Percentiles rank a stretch among this genome's conserved stretches.
phyloP scores from a whole-genome alignment of 257 asterid species.

The Rehmannia glutinosa region DNA sequence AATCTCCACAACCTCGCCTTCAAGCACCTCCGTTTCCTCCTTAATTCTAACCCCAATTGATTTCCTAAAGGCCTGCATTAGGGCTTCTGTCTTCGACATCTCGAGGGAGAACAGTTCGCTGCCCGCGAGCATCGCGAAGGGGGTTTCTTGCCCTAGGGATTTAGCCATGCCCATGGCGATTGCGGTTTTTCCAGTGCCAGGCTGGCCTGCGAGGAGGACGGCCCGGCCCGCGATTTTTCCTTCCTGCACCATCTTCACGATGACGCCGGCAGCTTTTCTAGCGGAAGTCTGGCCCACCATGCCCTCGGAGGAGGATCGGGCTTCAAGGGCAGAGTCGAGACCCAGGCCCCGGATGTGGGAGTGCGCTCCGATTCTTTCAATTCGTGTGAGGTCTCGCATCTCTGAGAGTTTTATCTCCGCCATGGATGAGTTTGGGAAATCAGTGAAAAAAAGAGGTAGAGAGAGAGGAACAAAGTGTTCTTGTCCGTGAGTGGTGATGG shows the following conservation, averaged over 20 bases:
- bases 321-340: conserved; percentile 35
- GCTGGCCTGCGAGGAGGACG: conserved; percentile 86
- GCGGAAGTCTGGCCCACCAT: conserved; percentile 92
- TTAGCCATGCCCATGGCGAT: conserved; percentile 91
- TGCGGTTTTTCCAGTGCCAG: conserved; percentile 97
- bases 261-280: conserved; percentile 88
- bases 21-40: conserved; percentile 87
- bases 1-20: conserved; percentile 88
- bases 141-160: conserved; percentile 86
- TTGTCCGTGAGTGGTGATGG: neutral
- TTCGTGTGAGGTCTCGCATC: conserved; percentile 76
- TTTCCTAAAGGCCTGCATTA: conserved; percentile 85
- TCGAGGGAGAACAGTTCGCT: conserved; percentile 88
- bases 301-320: conserved; percentile 79
- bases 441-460: neutral
- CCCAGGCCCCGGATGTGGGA: conserved; percentile 58
- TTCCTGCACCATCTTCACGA: conserved; percentile 91
- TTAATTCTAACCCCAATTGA: conserved; percentile 83
- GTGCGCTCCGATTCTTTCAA: conserved; percentile 54
- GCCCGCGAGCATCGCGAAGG: conserved; percentile 86
- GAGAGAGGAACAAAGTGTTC: neutral
- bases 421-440: conserved; percentile 30
- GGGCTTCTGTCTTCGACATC: conserved; percentile 89
- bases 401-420: conserved; percentile 82
- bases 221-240: conserved; percentile 95